Conservation (phyloP, 2,329 filamentous ascomycete genomes). For the Monilinia aucupariae region DNA sequence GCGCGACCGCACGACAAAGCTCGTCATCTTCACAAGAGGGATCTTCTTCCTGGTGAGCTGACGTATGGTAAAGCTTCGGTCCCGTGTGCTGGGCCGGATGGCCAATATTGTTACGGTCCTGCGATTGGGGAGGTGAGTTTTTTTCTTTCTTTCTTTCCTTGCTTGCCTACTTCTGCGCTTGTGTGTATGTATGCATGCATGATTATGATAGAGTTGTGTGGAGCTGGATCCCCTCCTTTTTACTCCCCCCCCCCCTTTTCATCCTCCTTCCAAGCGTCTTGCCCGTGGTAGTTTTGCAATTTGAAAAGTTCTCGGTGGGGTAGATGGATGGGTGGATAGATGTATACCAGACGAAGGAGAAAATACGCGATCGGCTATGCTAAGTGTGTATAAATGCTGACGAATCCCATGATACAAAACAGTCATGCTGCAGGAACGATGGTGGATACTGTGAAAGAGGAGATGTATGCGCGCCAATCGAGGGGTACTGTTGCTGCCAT, state of each 20-base stretch:
- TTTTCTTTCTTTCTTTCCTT: not conserved
- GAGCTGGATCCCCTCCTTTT: not conserved
- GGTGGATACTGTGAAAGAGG: constrained; percentile 22
- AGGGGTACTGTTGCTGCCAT: constrained; percentile 26
- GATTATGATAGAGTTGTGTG: too few species aligned
- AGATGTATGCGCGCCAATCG: constrained; percentile 23
- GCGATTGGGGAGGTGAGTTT: constrained; percentile 21
- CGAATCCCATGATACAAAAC: not conserved
- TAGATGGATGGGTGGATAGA: not conserved
- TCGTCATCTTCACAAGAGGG: constrained; percentile 9
- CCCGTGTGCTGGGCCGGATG: constrained; percentile 17
- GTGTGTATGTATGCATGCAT: too few species aligned
- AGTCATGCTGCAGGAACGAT: constrained; percentile 24
- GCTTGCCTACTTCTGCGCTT: too few species aligned
- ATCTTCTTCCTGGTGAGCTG: constrained; percentile 20
- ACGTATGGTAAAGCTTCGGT: constrained; percentile 22
- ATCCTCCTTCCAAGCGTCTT: too few species aligned
- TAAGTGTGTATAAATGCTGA: not conserved
- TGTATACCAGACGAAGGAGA: not conserved
- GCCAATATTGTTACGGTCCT: constrained; percentile 26
- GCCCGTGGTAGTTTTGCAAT: not conserved
- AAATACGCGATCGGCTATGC: not conserved
- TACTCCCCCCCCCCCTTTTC: too few species aligned
- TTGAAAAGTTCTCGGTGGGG: not conserved
- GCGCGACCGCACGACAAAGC: not conserved